Conservation (phyloP, 75 land plant genomes). For the Azolla pinnata region DNA sequence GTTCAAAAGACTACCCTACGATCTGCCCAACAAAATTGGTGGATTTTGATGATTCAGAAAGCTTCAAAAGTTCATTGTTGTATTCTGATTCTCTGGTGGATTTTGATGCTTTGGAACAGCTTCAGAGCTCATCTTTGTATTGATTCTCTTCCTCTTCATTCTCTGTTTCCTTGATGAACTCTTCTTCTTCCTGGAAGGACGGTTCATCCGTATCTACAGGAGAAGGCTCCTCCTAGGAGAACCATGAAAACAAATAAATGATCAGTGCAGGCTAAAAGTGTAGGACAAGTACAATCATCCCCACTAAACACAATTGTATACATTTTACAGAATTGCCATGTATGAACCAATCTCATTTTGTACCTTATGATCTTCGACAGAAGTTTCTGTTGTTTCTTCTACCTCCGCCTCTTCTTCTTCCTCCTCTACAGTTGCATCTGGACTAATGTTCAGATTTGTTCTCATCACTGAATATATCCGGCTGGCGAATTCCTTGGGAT, state of each 20-base stretch:
- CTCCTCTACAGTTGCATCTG: slow-evolving; percentile 72
- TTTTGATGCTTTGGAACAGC: no score
- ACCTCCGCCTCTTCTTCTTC: slow-evolving; percentile 67
- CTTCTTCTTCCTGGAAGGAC: neutral
- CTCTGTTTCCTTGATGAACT: neutral
- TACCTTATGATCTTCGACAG: neutral
- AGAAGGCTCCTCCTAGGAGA: neutral
- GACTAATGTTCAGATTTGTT: slow-evolving; percentile 57
- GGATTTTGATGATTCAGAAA: no score
- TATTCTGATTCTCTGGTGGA: no score
- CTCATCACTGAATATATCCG: slow-evolving; percentile 68
- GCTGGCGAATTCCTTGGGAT: slow-evolving; percentile 83
- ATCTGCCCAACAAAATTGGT: no score
- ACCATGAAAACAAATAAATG: neutral
- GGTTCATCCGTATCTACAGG: neutral
- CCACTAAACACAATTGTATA: neutral
- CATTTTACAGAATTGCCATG: neutral
- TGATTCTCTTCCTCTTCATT: neutral
- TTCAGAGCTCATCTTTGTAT: slow-evolving; percentile 6
- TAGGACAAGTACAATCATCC: neutral
- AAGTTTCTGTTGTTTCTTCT: slow-evolving; percentile 11
- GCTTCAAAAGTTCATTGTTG: no score
- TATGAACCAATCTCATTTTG: neutral
- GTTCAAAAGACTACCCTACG: no score
- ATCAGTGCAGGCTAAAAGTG: neutral